A percentile compares a stretch with the other conserved stretches of the same genome.
Conservation (phyloP, 1,284 basidiomycete genomes). For the Trichosporon sp. region DNA sequence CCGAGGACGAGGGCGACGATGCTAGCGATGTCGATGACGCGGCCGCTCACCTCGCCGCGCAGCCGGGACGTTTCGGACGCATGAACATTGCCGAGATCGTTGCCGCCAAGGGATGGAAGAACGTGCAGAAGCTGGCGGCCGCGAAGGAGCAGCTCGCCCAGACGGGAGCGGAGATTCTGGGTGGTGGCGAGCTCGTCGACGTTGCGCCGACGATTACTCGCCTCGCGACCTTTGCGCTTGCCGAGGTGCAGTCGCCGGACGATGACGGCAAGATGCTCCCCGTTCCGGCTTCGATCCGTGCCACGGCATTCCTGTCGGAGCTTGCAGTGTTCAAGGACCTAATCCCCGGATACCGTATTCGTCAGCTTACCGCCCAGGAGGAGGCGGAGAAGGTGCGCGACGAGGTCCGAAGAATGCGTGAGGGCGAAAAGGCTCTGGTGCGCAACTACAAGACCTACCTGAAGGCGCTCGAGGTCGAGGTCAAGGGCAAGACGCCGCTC, state of each 20-base stretch:
- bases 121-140: constrained; percentile 68
- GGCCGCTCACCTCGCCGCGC: constrained; percentile 46
- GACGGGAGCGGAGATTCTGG: constrained; percentile 84
- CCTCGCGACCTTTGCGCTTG: constrained; percentile 78
- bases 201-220: constrained; percentile 76
- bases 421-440: constrained; percentile 96
- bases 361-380: constrained; percentile 84
- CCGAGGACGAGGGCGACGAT: constrained; percentile 59
- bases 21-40: constrained; percentile 60
- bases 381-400: constrained; percentile 92
- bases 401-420: constrained; percentile 83
- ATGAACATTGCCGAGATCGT: constrained; percentile 77
- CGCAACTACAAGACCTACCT: constrained; percentile 86
- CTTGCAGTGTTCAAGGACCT: constrained; percentile 95
- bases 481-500: constrained; percentile 78
- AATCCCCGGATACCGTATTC: constrained; percentile 82
- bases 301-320: constrained; percentile 85
- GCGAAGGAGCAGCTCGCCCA: constrained; percentile 88
- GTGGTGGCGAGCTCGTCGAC: constrained; percentile 63
- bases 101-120: constrained; percentile 61
- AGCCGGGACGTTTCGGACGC: constrained; percentile 69
- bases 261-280: constrained; percentile 59
- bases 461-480: constrained; percentile 77
- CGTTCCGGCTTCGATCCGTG: constrained; percentile 82
- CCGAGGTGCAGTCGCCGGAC: constrained; percentile 65